phyloP scores from a whole-genome alignment of 768 basidiomycete species.

The Boletales sp. region DNA sequence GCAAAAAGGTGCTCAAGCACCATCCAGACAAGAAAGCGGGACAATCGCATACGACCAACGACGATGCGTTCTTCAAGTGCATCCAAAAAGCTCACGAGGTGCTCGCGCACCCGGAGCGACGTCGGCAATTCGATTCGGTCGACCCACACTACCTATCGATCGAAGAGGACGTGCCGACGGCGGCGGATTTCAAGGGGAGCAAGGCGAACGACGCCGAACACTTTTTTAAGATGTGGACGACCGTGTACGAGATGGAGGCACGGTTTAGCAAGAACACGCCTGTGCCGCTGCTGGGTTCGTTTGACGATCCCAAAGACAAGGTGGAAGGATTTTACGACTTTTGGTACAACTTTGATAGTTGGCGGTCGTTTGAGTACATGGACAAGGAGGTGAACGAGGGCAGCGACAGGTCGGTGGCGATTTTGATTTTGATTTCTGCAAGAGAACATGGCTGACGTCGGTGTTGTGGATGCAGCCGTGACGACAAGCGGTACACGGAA shows the following conservation, averaged over 20 bases:
- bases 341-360: slow-evolving; percentile 99
- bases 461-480: slow-evolving; percentile 56
- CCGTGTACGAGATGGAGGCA: slow-evolving; percentile 89
- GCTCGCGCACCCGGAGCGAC: slow-evolving; percentile 79
- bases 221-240: slow-evolving; percentile 72
- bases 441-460: slow-evolving; percentile 9
- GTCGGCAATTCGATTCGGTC: slow-evolving; percentile 95
- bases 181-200: slow-evolving; percentile 49
- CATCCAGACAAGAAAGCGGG: slow-evolving; percentile 96
- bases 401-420: slow-evolving; percentile 72
- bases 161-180: slow-evolving; percentile 75
- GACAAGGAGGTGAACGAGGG: slow-evolving; percentile 99
- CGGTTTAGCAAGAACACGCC: slow-evolving; percentile 87
- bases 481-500: slow-evolving; percentile 98
- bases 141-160: slow-evolving; percentile 73
- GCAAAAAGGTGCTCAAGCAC: slow-evolving; percentile 98
- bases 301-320: slow-evolving; percentile 69
- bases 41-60: slow-evolving; percentile 78
- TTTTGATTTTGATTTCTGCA: background rate
- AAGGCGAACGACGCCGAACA: slow-evolving; percentile 45
- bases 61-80: slow-evolving; percentile 99
- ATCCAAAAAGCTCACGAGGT: slow-evolving; percentile 98
- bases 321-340: slow-evolving; percentile 97
- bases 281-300: slow-evolving; percentile 73
- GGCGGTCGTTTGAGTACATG: slow-evolving; percentile 95